phyloP scores from a whole-genome alignment of 495 filamentous ascomycete species.

The Xylaria grammica region DNA sequence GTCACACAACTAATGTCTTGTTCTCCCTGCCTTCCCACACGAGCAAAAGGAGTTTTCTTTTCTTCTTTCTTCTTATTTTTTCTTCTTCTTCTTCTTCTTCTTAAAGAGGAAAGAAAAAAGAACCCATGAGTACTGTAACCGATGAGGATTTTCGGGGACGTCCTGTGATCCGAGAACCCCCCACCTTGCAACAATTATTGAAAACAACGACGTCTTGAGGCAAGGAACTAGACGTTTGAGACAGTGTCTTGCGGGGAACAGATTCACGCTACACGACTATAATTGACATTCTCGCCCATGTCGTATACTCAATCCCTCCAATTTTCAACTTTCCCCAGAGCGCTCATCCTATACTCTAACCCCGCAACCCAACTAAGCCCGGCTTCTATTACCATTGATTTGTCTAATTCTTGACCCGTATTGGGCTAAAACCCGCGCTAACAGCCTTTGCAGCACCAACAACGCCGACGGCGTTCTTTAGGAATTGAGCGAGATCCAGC shows the following conservation, averaged over 20 bases:
- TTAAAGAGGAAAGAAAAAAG: too few species aligned
- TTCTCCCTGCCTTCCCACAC: neutral
- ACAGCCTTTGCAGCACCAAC: neutral
- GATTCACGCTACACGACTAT: neutral
- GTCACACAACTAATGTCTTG: neutral
- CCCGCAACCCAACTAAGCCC: neutral
- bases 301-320: too few species aligned
- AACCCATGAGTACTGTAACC: neutral
- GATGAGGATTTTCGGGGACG: neutral
- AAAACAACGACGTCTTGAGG: conserved; percentile 4
- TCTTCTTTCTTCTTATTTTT: too few species aligned
- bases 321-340: neutral
- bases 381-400: neutral
- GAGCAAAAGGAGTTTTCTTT: neutral
- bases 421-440: conserved; percentile 8
- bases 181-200: neutral
- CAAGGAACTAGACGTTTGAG: conserved; percentile 7
- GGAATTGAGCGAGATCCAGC: conserved; percentile 6
- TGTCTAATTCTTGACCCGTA: neutral
- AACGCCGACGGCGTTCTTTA: conserved; percentile 6
- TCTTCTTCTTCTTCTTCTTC: too few species aligned
- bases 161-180: neutral
- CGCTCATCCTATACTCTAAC: neutral
- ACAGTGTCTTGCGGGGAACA: conserved; percentile 8
- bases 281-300: neutral